Evolutionary conservation across 2,329 filamentous ascomycete genomes (phyloP).

Genomic region (Fusarium sp.): DNA sequence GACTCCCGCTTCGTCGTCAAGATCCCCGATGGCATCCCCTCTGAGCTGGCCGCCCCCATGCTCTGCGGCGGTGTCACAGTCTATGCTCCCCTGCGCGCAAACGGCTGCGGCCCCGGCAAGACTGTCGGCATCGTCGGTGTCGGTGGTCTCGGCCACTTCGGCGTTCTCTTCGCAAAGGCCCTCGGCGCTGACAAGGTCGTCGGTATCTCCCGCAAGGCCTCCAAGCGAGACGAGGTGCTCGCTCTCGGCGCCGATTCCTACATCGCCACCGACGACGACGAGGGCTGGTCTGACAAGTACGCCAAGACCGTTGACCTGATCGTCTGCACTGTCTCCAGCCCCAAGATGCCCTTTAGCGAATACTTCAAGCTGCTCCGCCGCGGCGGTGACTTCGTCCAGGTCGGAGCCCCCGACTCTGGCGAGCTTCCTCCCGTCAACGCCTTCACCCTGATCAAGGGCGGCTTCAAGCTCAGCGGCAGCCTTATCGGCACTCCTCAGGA

Average conservation of each 20-base stretch:
- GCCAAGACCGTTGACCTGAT: slow-evolving; percentile 67
- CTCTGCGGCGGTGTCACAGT: slow-evolving; percentile 78
- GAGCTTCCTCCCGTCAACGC: slow-evolving; percentile 45
- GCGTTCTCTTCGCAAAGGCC: slow-evolving; percentile 75
- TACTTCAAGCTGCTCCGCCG: slow-evolving; percentile 72
- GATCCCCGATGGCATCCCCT: slow-evolving; percentile 58
- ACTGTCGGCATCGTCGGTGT: slow-evolving; percentile 75
- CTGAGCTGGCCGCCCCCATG: slow-evolving; percentile 68
- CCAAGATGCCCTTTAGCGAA: slow-evolving; percentile 69
- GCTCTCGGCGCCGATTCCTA: slow-evolving; percentile 69
- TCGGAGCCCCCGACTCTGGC: slow-evolving; percentile 58
- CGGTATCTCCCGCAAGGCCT: slow-evolving; percentile 66
- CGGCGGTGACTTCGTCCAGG: slow-evolving; percentile 73
- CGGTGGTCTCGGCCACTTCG: slow-evolving; percentile 77
- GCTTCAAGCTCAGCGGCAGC: slow-evolving; percentile 61
- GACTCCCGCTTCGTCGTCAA: slow-evolving; percentile 62
- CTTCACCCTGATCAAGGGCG: slow-evolving; percentile 41
- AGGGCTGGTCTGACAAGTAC: slow-evolving; percentile 67
- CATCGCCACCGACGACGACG: slow-evolving; percentile 59
- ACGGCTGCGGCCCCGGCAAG: slow-evolving; percentile 75
- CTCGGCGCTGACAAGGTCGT: slow-evolving; percentile 72
- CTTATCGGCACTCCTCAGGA: slow-evolving; percentile 65
- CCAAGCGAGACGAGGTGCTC: slow-evolving; percentile 67
- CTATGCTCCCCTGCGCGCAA: slow-evolving; percentile 71
- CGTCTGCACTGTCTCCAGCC: slow-evolving; percentile 67